Conservation (phyloP, 208 protist genomes). For the Trichomonas gallinae region DNA sequence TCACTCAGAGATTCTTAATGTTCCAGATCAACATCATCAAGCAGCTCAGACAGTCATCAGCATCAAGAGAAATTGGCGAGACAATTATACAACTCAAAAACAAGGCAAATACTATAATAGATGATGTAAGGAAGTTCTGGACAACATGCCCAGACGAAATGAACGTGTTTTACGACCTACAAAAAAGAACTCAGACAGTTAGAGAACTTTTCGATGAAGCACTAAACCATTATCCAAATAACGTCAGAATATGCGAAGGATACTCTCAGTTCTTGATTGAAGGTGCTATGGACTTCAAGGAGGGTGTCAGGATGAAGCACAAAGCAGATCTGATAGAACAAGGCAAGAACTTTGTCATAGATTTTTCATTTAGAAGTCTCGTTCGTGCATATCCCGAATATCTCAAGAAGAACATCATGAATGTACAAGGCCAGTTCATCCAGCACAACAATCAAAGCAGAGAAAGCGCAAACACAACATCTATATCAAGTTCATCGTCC, state of each 20-base stretch:
- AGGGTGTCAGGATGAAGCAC: not conserved
- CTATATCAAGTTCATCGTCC: not conserved
- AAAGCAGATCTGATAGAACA: not conserved
- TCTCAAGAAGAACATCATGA: not conserved
- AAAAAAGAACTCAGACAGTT: too few relatives aligned
- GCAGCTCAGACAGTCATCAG: not conserved
- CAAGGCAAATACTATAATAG: not conserved
- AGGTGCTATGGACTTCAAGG: not conserved
- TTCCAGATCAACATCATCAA: not conserved
- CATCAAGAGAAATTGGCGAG: not conserved
- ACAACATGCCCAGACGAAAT: not conserved
- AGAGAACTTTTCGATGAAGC: not conserved
- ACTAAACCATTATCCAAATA: not conserved
- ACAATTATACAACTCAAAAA: not conserved
- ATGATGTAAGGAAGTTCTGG: not conserved
- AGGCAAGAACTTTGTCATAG: not conserved
- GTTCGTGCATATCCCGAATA: not conserved
- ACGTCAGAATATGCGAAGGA: not conserved
- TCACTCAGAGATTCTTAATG: not conserved
- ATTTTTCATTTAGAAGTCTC: not conserved
- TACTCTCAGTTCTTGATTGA: not conserved
- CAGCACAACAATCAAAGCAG: not conserved
- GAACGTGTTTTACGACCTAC: not conserved
- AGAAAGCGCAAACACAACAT: not conserved
- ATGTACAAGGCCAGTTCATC: not conserved